Evolutionary conservation across 208 protist genomes (phyloP).

Genomic region (Leishmania turanica): DNA sequence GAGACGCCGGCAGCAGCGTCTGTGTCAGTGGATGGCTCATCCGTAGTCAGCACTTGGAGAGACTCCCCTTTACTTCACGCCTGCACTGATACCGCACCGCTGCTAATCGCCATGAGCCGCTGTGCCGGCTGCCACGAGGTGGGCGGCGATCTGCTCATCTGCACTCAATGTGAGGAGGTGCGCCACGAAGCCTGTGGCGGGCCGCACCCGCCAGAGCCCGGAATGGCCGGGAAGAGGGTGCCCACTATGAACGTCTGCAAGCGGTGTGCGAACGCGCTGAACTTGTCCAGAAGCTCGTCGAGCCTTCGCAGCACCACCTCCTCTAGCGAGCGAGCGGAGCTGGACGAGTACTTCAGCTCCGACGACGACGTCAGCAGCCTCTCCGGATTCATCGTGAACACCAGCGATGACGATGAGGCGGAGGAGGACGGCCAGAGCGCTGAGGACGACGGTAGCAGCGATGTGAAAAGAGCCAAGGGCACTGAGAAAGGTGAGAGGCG

Average conservation of each 20-base stretch:
- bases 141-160: slow-evolving; percentile 65
- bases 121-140: slow-evolving; percentile 38
- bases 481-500: neutral
- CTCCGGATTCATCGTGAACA: slow-evolving; percentile 63
- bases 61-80: neutral
- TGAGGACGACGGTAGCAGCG: neutral
- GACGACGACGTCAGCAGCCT: slow-evolving; percentile 50
- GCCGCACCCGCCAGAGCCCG: slow-evolving; percentile 45
- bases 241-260: slow-evolving; percentile 17
- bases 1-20: neutral
- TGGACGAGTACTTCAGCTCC: slow-evolving; percentile 45
- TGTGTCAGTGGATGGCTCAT: neutral
- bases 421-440: slow-evolving; percentile 29
- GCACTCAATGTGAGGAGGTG: slow-evolving; percentile 53
- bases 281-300: slow-evolving; percentile 37
- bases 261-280: slow-evolving; percentile 26
- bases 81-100: neutral
- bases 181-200: slow-evolving; percentile 83
- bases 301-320: slow-evolving; percentile 70
- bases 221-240: slow-evolving; percentile 7
- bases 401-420: slow-evolving; percentile 55
- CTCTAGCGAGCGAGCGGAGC: slow-evolving; percentile 58
- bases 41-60: neutral
- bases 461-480: neutral
- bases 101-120: neutral